phyloP scores from a whole-genome alignment of 148 eudicot genomes.

The Persicaria maculosa region DNA sequence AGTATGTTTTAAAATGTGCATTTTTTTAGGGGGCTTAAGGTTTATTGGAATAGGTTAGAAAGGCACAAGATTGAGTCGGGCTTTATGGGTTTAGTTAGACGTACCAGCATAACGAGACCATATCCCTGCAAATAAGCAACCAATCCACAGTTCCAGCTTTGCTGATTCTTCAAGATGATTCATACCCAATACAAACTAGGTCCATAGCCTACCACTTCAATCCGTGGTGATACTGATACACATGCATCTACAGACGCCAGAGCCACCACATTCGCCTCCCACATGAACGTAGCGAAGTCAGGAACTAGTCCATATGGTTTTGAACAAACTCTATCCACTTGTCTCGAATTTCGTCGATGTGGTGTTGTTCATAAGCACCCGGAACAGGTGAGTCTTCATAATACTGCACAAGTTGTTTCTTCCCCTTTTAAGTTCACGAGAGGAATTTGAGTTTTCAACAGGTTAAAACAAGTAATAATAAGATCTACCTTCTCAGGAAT shows the following conservation, averaged over 20 bases:
- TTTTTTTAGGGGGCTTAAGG: no score
- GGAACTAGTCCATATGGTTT: neutral
- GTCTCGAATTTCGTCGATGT: constrained; percentile 8
- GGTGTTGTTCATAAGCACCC: neutral
- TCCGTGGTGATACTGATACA: neutral
- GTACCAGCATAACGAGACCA: no score
- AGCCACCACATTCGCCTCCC: neutral
- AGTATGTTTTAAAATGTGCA: no score
- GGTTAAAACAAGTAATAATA: neutral
- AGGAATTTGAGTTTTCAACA: neutral
- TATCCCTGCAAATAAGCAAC: no score
- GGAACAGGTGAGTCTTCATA: constrained; percentile 1
- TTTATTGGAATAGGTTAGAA: no score
- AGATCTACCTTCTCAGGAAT: constrained; percentile 1
- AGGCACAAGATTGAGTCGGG: no score
- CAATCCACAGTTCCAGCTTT: no score
- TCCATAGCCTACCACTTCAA: neutral
- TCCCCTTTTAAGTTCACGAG: neutral
- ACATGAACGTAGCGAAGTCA: neutral
- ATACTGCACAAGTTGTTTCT: neutral
- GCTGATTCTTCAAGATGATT: no score
- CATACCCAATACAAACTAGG: no score
- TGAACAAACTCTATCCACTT: constrained; percentile 9
- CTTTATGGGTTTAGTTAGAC: no score
- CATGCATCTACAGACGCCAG: neutral